Evolutionary conservation across 306 rosid genomes (phyloP).

Genomic region (Pyrus pyrifolia): DNA sequence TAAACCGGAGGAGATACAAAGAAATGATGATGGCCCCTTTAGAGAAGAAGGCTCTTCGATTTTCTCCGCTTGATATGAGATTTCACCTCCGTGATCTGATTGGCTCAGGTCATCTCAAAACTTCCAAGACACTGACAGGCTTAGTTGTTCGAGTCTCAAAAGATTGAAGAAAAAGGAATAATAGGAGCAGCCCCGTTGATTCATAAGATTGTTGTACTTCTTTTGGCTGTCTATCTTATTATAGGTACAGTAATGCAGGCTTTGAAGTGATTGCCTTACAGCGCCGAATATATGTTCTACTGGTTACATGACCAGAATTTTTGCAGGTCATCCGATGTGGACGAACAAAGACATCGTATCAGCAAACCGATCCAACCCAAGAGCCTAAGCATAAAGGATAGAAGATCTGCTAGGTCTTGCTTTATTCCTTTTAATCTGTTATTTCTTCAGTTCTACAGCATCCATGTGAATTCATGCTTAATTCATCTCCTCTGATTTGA

Average conservation of each 20-base stretch:
- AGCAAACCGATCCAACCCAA: background rate
- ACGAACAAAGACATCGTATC: background rate
- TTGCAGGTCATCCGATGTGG: background rate
- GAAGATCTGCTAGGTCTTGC: background rate
- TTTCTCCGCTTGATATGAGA: slow-evolving; percentile 73
- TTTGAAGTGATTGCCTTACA: slow-evolving; percentile 3
- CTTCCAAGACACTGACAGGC: slow-evolving; percentile 59
- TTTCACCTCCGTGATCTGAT: slow-evolving; percentile 87
- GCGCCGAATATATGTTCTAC: background rate
- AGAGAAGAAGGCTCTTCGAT: slow-evolving; percentile 76
- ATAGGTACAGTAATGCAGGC: slow-evolving; percentile 16
- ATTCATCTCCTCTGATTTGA: background rate
- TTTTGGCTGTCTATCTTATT: slow-evolving; percentile 10
- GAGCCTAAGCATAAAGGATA: background rate
- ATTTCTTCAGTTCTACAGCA: background rate
- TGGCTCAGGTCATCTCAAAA: slow-evolving; percentile 75
- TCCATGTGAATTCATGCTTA: background rate
- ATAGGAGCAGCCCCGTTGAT: background rate
- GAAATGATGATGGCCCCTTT: slow-evolving; percentile 72
- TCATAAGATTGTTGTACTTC: slow-evolving; percentile 7
- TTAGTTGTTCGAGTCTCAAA: slow-evolving; percentile 62
- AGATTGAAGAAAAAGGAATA: slow-evolving; percentile 40
- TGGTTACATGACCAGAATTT: background rate
- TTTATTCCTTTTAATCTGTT: background rate
- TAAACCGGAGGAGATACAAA: slow-evolving; percentile 61